Conservation (phyloP, 108 stramenopile genomes). For the Ochromonas danica region DNA sequence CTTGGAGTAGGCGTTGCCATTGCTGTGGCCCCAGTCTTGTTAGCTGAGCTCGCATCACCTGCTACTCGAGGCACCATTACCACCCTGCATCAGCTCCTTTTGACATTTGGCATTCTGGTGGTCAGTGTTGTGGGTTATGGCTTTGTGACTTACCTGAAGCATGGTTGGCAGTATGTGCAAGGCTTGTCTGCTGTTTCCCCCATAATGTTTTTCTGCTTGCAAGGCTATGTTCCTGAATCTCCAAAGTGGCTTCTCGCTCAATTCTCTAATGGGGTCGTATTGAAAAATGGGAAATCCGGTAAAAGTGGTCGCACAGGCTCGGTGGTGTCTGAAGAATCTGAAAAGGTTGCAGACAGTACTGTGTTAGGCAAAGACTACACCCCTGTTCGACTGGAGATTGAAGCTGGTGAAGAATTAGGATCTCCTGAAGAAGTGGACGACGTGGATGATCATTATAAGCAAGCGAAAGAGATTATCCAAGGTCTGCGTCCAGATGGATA, state of each 20-base stretch:
- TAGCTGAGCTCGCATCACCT: constrained; percentile 5
- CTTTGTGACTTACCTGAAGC: constrained; percentile 48
- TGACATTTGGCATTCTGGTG: constrained; percentile 52
- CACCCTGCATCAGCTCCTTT: constrained; percentile 46
- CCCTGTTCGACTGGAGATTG: no score
- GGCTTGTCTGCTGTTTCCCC: constrained; percentile 34
- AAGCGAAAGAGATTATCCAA: constrained; percentile 7
- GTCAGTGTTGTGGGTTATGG: constrained; percentile 45
- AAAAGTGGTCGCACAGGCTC: constrained; percentile 34
- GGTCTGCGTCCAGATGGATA: constrained; percentile 3
- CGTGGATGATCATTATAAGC: no score
- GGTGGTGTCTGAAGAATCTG: no score
- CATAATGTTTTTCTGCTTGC: background rate
- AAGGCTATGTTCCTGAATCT: constrained; percentile 45
- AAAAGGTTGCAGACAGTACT: no score
- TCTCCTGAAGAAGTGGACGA: no score
- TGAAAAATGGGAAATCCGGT: no score
- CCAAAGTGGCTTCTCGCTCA: constrained; percentile 50
- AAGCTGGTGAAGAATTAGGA: no score
- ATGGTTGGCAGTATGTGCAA: constrained; percentile 52
- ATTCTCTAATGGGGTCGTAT: background rate
- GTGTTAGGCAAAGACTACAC: no score
- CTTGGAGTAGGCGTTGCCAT: constrained; percentile 21
- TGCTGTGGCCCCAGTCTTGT: constrained; percentile 10
- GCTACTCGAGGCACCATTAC: constrained; percentile 26